phyloP scores from a whole-genome alignment of 371 early-diverging fungal species.

The Dichotomocladium elegans region DNA sequence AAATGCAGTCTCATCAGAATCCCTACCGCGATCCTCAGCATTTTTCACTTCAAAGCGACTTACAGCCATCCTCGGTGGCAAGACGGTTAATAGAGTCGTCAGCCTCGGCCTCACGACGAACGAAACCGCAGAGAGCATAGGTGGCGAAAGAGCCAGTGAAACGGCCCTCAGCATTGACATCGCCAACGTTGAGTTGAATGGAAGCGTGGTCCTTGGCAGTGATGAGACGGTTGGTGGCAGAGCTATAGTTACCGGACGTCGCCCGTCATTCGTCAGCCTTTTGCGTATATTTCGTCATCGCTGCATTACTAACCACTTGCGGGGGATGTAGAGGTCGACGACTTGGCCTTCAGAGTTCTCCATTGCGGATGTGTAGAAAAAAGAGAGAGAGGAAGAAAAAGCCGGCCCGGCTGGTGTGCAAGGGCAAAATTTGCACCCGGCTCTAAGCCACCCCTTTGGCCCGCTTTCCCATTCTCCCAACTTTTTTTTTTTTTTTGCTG shows the following conservation, averaged over 20 bases:
- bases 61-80: conserved; percentile 85
- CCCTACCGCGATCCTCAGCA: not conserved
- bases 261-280: not conserved
- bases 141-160: conserved; percentile 75
- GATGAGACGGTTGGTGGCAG: conserved; percentile 53
- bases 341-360: conserved; percentile 72
- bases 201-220: conserved; percentile 93
- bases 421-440: too few relatives aligned
- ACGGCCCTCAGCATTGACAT: conserved; percentile 89
- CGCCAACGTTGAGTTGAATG: conserved; percentile 96
- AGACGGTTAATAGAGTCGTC: conserved; percentile 97
- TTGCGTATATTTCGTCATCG: not conserved
- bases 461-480: too few relatives aligned
- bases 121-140: conserved; percentile 92
- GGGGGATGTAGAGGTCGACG: conserved; percentile 93
- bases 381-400: conserved; percentile 4
- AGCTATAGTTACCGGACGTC: too few relatives aligned
- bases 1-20: too few relatives aligned
- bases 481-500: too few relatives aligned
- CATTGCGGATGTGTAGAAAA: too few relatives aligned
- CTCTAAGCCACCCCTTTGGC: too few relatives aligned
- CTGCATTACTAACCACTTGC: conserved; percentile 79
- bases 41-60: conserved; percentile 9
- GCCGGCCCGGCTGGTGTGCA: too few relatives aligned
- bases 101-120: conserved; percentile 88